A percentile compares a stretch with the other conserved stretches of the same genome.
These are phyloP conservation scores for Apium graveolens DNA, from an alignment of 129 eudicot genomes.

Conservation along the genomic window DNA sequence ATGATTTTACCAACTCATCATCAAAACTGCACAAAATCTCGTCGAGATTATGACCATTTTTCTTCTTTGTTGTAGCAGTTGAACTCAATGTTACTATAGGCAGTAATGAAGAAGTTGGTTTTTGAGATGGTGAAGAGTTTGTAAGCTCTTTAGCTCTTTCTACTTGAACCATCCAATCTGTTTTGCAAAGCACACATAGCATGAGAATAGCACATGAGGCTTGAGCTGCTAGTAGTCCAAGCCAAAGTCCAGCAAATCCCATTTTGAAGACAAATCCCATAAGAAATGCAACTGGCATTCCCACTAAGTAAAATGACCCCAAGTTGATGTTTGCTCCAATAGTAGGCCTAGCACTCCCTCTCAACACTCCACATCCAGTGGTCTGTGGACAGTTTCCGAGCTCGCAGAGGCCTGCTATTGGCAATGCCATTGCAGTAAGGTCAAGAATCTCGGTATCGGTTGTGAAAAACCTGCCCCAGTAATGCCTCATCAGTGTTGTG, in stretches of 20 bases:
- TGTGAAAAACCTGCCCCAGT: conserved; percentile 78
- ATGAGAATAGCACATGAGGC: conserved; percentile 70
- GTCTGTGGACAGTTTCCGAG: conserved; percentile 96
- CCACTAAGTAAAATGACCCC: conserved; percentile 89
- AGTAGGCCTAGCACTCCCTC: conserved; percentile 84
- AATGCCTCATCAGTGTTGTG: conserved; percentile 51
- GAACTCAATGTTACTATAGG: conserved; percentile 7
- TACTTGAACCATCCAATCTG: conserved; percentile 70
- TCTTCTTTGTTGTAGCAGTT: neutral
- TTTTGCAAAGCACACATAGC: conserved; percentile 50
- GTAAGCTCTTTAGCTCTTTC: conserved; percentile 68
- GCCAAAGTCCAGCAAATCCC: conserved; percentile 79
- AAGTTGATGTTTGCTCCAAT: conserved; percentile 77
- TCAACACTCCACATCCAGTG: conserved; percentile 77
- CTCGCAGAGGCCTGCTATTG: conserved; percentile 77
- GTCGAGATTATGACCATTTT: conserved; percentile 27
- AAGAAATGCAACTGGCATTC: conserved; percentile 79
- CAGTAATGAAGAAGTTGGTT: conserved; percentile 1
- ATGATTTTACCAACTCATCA: conserved; percentile 23
- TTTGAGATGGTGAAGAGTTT: conserved; percentile 16
- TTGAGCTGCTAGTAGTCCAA: conserved; percentile 85
- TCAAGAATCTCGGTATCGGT: conserved; percentile 52
- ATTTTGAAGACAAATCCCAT: conserved; percentile 55
- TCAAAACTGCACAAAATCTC: conserved; percentile 32
- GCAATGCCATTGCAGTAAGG: conserved; percentile 64